Evolutionary conservation across 805 yeast species (phyloP), one percentile per base, ranked within the genome.

Genomic region (Lipomyces yamanashiensis): DNA sequence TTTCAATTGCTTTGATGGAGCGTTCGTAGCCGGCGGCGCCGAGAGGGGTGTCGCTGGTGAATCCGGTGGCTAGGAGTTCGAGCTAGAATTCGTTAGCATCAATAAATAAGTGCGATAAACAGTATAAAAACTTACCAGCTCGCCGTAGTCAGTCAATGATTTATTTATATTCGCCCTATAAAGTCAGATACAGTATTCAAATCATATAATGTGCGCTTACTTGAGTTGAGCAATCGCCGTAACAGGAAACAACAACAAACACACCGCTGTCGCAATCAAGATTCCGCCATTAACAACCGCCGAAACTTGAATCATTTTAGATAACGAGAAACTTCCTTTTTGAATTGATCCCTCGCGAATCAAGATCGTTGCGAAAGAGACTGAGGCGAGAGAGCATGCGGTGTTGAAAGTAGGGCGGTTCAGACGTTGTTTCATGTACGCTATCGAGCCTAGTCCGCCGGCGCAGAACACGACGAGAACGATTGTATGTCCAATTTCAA

Each of bases 341-440:
- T 86, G 87, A 54, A 82, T 77, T 51, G 87, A 84, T 13, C 91
- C 92, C 70, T 90, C 96, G 71, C 87, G 87, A 15, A 89, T 84
- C 61, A 90, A 81, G 63, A 89, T 86, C 0, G 91, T 82, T 2
- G 89, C 85, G 28, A 89, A 76, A 2, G 88, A 82, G 57, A 89
- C 88, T 7, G 89, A 85, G 1, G 92, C 89, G 54, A 89, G 76
- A 0, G 92, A 85, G 70, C 95, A 88, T 0, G 96, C 93, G 12
- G 93, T 89, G 70, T 88, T 88, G 75, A 89, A 90, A 0, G 89
- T 87, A 19, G 83, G 87, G 71, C 83, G 84, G 69, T 83, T 81
- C 58, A 89, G 84, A 63, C 82, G 80, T 70, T 87, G 90, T 67
- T 90, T 90, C 78, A 84, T 80, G 70, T 81, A 87, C 0, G 95